phyloP scores from a whole-genome alignment of 2,329 filamentous ascomycete species.

The Aspergillus ochraceus region DNA sequence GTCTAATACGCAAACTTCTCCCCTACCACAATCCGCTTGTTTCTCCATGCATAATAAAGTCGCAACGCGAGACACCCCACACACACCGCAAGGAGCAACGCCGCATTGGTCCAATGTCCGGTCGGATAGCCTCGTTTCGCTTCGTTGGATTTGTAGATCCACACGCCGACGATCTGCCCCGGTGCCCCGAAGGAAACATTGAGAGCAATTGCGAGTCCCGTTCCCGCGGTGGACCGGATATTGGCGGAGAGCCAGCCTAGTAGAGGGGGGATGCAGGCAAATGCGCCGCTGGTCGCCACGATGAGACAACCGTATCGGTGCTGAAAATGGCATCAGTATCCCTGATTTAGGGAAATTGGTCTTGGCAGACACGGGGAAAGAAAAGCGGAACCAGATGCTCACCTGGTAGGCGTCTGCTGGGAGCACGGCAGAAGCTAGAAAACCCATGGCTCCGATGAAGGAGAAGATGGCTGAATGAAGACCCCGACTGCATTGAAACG shows the following conservation, averaged over 20 bases:
- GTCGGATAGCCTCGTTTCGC: conserved; percentile 64
- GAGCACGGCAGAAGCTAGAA: conserved; percentile 64
- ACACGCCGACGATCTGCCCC: conserved; percentile 71
- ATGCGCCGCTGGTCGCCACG: conserved; percentile 65
- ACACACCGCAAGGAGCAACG: conserved; percentile 59
- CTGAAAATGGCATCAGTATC: conserved; percentile 15
- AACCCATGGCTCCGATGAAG: conserved; percentile 55
- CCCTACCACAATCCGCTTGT: conserved; percentile 27
- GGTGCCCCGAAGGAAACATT: conserved; percentile 68
- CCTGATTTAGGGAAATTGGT: background rate
- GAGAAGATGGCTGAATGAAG: conserved; percentile 53
- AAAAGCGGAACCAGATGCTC: conserved; percentile 13
- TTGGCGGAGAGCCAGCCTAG: conserved; percentile 72
- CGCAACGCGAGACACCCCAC: conserved; percentile 56
- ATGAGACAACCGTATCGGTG: conserved; percentile 70
- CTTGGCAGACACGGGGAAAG: background rate
- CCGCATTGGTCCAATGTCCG: conserved; percentile 68
- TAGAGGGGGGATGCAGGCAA: conserved; percentile 68
- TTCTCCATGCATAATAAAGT: conserved; percentile 56
- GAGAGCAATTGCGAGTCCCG: conserved; percentile 68
- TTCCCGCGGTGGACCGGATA: conserved; percentile 63
- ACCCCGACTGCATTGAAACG: conserved; percentile 42
- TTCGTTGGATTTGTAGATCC: conserved; percentile 70
- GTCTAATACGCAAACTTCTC: conserved; percentile 29
- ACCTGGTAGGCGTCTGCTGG: conserved; percentile 59